Evolutionary conservation across 441 rosid genomes (phyloP).

Genomic region (Arabidopsis hybrid): DNA sequence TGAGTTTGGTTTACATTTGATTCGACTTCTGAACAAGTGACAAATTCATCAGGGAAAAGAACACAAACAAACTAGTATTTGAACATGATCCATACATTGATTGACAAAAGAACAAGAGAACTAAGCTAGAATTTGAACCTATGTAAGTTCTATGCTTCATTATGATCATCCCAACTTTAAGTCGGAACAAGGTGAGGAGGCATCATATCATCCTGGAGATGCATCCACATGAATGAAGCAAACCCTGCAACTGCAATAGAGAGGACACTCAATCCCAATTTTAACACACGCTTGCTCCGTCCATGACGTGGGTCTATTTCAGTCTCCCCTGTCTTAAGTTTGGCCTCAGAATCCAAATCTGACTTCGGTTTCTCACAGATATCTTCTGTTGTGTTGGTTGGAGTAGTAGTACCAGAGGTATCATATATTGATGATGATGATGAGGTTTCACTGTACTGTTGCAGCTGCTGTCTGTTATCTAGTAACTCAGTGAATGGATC

Average conservation of each 20-base stretch:
- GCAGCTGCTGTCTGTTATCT: slow-evolving; percentile 48
- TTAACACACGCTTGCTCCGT: slow-evolving; percentile 38
- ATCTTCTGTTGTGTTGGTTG: slow-evolving; percentile 41
- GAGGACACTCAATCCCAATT: slow-evolving; percentile 34
- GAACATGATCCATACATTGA: slow-evolving; percentile 17
- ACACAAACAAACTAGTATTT: slow-evolving; percentile 19
- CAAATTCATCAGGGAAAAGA: not conserved
- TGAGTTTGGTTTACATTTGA: not conserved
- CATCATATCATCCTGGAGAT: slow-evolving; percentile 28
- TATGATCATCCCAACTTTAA: slow-evolving; percentile 9
- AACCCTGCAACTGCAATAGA: slow-evolving; percentile 42
- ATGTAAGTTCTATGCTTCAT: slow-evolving; percentile 23
- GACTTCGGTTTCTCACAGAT: slow-evolving; percentile 30
- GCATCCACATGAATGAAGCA: slow-evolving; percentile 37
- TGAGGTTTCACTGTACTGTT: slow-evolving; percentile 51
- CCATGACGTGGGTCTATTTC: slow-evolving; percentile 20
- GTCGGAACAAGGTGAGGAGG: slow-evolving; percentile 46
- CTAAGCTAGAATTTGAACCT: slow-evolving; percentile 12
- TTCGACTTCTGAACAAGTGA: not conserved
- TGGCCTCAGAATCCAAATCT: slow-evolving; percentile 37
- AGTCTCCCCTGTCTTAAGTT: slow-evolving; percentile 29
- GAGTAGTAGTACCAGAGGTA: slow-evolving; percentile 45
- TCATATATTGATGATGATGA: slow-evolving; percentile 82
- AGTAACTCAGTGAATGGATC: slow-evolving; percentile 49
- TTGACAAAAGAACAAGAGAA: slow-evolving; percentile 28